Evolutionary conservation across 176 grass and related monocot genomes (phyloP).

Genomic region (Puya raimondii): DNA sequence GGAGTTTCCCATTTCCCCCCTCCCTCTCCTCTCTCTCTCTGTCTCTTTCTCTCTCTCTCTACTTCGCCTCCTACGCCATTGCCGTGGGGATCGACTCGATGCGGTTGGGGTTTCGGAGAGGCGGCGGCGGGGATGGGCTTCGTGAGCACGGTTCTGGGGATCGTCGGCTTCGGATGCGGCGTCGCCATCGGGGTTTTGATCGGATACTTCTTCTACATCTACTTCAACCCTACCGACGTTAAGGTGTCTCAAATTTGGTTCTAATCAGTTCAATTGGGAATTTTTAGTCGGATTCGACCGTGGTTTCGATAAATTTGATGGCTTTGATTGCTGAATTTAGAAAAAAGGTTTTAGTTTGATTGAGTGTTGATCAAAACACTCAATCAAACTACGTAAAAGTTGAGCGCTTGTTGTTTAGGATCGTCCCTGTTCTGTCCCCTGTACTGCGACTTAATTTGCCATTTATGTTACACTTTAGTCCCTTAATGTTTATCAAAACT

Average conservation of each 20-base stretch:
- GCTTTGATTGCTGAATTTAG: background rate
- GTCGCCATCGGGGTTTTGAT: slow-evolving; percentile 24
- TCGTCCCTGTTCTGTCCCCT: too few species aligned
- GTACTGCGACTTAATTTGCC: too few species aligned
- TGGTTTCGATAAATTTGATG: too few species aligned
- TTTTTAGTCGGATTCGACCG: background rate
- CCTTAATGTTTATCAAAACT: too few species aligned
- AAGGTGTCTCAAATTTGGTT: background rate
- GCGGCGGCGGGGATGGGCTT: slow-evolving; percentile 23
- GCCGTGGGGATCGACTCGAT: slow-evolving; percentile 5
- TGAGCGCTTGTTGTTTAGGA: too few species aligned
- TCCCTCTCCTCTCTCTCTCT: background rate
- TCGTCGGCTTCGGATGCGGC: slow-evolving; percentile 36
- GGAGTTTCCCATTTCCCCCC: background rate
- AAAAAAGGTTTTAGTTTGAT: too few species aligned
- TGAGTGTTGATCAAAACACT: too few species aligned
- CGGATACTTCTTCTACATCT: slow-evolving; percentile 38
- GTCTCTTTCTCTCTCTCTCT: background rate
- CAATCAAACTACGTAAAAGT: too few species aligned
- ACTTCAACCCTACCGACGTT: slow-evolving; percentile 30
- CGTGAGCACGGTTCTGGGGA: slow-evolving; percentile 25
- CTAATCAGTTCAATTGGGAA: background rate
- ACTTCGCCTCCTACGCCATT: background rate
- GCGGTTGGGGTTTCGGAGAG: background rate
- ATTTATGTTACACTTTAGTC: too few species aligned